Evolutionary conservation across 495 filamentous ascomycete species (phyloP).

Genomic region (Penicillium paradoxum): DNA sequence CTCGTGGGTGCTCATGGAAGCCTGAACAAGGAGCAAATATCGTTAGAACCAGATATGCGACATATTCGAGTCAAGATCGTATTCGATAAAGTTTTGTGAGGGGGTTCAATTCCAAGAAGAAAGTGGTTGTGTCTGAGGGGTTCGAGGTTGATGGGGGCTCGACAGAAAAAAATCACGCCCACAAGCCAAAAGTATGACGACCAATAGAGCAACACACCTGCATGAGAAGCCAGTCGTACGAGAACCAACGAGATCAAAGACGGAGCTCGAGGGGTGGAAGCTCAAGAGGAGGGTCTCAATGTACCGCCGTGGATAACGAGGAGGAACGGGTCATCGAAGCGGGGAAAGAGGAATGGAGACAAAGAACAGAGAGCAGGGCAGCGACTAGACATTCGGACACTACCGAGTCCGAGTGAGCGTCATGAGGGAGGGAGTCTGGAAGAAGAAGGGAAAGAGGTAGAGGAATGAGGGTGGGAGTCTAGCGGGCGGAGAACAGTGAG

Average conservation of each 20-base stretch:
- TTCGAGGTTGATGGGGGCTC: not conserved
- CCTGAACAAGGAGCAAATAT: constrained; percentile 25
- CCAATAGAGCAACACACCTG: constrained; percentile 29
- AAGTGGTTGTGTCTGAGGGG: constrained; percentile 1
- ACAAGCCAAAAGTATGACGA: not conserved
- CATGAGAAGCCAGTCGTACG: constrained; percentile 38
- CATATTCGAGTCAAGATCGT: not conserved
- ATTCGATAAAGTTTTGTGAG: not conserved
- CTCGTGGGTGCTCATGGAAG: constrained; percentile 50
- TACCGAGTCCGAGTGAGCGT: constrained; percentile 13
- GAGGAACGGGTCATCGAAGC: constrained; percentile 42
- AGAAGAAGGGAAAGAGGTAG: not conserved
- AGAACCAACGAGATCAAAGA: constrained; percentile 26
- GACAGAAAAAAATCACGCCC: not conserved
- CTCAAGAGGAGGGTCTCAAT: constrained; percentile 27
- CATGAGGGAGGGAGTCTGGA: not conserved
- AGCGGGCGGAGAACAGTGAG: constrained; percentile 9
- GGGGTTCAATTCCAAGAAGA: not conserved
- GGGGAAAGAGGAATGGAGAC: constrained; percentile 24
- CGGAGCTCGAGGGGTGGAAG: constrained; percentile 23
- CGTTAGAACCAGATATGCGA: constrained; percentile 7
- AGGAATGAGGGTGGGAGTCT: constrained; percentile 2
- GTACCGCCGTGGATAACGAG: constrained; percentile 21
- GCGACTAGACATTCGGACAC: constrained; percentile 11
- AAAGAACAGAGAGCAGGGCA: constrained; percentile 4